Percentiles rank a stretch among this genome's conserved stretches.
Conservation (phyloP, 352 stramenopile genomes). For the Chrysophaeum taylorii region DNA sequence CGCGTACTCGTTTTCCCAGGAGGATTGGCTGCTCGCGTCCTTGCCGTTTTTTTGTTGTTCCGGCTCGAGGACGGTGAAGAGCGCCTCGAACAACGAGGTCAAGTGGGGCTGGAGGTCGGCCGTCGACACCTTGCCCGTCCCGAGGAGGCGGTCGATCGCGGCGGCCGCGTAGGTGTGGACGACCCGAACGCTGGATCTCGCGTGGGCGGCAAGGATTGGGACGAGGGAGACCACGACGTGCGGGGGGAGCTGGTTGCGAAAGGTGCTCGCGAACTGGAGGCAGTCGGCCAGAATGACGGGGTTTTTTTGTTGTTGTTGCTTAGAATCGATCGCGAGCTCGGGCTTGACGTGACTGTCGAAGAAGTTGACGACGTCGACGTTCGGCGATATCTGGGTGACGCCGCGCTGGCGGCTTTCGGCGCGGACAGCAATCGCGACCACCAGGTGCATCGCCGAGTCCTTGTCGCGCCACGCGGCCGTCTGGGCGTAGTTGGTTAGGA, state of each 20-base stretch:
- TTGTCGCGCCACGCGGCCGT: slow-evolving; percentile 86
- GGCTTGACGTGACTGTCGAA: slow-evolving; percentile 82
- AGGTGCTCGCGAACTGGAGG: slow-evolving; percentile 97
- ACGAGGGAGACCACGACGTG: slow-evolving; percentile 82
- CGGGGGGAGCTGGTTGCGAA: slow-evolving; percentile 87
- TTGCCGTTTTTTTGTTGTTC: background rate
- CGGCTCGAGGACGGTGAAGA: slow-evolving; percentile 90
- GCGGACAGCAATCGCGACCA: slow-evolving; percentile 86
- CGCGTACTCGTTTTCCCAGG: slow-evolving; percentile 90
- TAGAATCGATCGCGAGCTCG: slow-evolving; percentile 72
- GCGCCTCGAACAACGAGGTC: slow-evolving; percentile 74
- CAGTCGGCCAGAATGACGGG: slow-evolving; percentile 88
- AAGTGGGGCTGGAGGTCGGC: slow-evolving; percentile 75
- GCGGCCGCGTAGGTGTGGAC: slow-evolving; percentile 95
- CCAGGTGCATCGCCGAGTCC: slow-evolving; percentile 83
- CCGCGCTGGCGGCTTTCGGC: slow-evolving; percentile 78
- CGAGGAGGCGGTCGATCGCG: slow-evolving; percentile 28
- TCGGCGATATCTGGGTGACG: slow-evolving; percentile 84
- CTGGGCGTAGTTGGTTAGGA: slow-evolving; percentile 75
- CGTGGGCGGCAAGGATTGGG: slow-evolving; percentile 67
- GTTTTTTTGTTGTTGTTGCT: slow-evolving; percentile 48
- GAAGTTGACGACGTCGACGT: slow-evolving; percentile 91
- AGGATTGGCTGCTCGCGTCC: too few species aligned
- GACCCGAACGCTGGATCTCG: slow-evolving; percentile 56
- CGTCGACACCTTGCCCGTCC: slow-evolving; percentile 42